Evolutionary conservation across 2,329 filamentous ascomycete species (phyloP), one percentile per base, ranked within the genome.

Genomic region (Monilinia polystroma): DNA sequence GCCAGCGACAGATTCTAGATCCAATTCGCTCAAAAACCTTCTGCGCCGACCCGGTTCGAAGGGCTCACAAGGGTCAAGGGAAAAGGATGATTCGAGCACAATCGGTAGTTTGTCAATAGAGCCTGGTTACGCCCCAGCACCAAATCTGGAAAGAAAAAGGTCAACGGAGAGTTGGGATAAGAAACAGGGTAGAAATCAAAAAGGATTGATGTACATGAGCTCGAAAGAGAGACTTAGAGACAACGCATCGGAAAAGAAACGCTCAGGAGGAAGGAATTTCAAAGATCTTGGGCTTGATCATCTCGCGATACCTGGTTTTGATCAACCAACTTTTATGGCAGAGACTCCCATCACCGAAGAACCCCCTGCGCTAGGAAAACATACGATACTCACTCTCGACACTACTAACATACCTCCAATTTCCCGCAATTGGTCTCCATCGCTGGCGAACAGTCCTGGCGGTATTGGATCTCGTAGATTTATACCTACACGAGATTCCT

Each of bases 181-280:
- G 75, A 88, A 85, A 74, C 78, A 82, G 52, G 76, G 77, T 3
- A 81, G 86, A 38, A 79, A 79, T 66, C 77, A 84, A 69, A 85
- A 84, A 74, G 84, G 87, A 3, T 78, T 91, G 73, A 87, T 88
- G 84, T 90, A 91, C 73, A 91, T 90, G 87, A 87, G 84, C 78
- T 91, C 89, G 56, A 88, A 85, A 74, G 89, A 92, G 76, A 82
- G 83, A 41, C 78, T 91, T 56, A 82, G 84, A 56, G 85, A 87
- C 63, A 87, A 83, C 70, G 87, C 90, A 69, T 78, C 79, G 4
- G 87, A 90, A 70, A 84, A 84, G 71, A 89, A 85, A 73, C 82
- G 87, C 52, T 73, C 78, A 49, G 75, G 77, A 32, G 79, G 78
- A 59, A 78, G 78, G 55, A 79, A 77, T 68, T 74, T 76, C 10